Percentiles rank a stretch among this genome's conserved stretches.
Conservation (phyloP, 78 protist species). For the Bodo saltans region DNA sequence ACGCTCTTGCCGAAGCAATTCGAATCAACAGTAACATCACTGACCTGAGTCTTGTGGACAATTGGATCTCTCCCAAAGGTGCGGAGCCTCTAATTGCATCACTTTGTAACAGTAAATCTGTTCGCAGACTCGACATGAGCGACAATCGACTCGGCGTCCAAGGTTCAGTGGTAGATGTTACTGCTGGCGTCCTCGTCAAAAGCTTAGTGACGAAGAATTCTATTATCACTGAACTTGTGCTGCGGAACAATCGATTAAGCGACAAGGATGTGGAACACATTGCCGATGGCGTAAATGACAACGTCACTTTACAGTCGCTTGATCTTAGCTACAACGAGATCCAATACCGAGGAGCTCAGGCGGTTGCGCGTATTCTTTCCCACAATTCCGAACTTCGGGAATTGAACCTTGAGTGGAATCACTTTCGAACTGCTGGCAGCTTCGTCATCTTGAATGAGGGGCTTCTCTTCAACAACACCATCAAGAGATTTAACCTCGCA, state of each 20-base stretch:
- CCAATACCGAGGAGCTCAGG: background rate
- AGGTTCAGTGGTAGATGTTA: no score
- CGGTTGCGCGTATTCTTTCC: background rate
- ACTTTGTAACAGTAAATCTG: background rate
- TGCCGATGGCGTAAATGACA: background rate
- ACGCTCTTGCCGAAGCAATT: slow-evolving; percentile 29
- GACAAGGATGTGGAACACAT: slow-evolving; percentile 19
- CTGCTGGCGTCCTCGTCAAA: background rate
- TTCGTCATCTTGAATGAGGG: background rate
- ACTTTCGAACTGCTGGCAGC: background rate
- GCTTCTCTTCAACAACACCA: background rate
- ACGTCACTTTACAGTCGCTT: background rate
- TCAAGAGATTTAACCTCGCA: background rate
- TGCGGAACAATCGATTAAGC: slow-evolving; percentile 2
- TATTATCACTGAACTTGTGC: background rate
- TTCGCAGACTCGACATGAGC: slow-evolving; percentile 1
- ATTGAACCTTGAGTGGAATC: slow-evolving; percentile 24
- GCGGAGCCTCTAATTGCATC: slow-evolving; percentile 9
- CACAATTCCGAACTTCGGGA: background rate
- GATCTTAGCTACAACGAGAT: slow-evolving; percentile 26
- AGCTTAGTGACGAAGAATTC: background rate
- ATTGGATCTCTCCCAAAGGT: slow-evolving; percentile 18
- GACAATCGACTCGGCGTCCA: slow-evolving; percentile 6
- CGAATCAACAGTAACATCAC: background rate
- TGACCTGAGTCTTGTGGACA: slow-evolving; percentile 23